Evolutionary conservation across 805 yeast species (phyloP), one percentile per base, ranked within the genome.

Genomic region (Yarrowia keelungensis): DNA sequence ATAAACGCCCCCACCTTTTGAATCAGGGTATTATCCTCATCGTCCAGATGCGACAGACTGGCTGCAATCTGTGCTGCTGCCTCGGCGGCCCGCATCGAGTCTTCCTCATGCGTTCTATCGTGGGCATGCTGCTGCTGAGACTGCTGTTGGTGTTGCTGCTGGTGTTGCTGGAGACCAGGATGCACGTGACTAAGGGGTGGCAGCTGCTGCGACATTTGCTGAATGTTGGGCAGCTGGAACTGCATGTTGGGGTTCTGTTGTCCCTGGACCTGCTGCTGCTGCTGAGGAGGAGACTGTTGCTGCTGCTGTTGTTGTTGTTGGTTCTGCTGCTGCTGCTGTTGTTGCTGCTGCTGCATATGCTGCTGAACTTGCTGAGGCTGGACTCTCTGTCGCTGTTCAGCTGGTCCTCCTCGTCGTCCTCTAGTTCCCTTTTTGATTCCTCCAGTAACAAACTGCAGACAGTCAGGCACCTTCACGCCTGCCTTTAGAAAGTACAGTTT

Each of bases 401-500:
- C 53, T 1, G 35, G 26, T 22, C 39, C 36, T 8, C 41, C 49
- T 16, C 42, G 26, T 35, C 65, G 50, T 50, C 39, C 42, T 41
- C 51, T 49, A 16, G 10, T 69, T 16, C 74, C 74, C 22, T 73
- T 71, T 42, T 74, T 73, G 62, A 75, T 72, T 72, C 89, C 97
- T 56, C 98, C 98, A 1, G 98, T 94, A 22, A 94, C 98, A 71
- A 89, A 87, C 67, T 81, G 82, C 70, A 95, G 80, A 74, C 91
- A 93, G 2, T 84, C 87, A 0, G 99, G 99, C 2, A 94, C 85
- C 10, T 90, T 89, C 45, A 87, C 78, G 0, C 90, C 90, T 65
- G 87, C 84, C 74, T 92, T 90, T 69, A 92, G 80, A 76, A 89
- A 92, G 72, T 88, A 88, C 85, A 93, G 85, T 76, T 95, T 95